Conservation (phyloP, 2,329 filamentous ascomycete species). For the Endoconidiophora laricicola region DNA sequence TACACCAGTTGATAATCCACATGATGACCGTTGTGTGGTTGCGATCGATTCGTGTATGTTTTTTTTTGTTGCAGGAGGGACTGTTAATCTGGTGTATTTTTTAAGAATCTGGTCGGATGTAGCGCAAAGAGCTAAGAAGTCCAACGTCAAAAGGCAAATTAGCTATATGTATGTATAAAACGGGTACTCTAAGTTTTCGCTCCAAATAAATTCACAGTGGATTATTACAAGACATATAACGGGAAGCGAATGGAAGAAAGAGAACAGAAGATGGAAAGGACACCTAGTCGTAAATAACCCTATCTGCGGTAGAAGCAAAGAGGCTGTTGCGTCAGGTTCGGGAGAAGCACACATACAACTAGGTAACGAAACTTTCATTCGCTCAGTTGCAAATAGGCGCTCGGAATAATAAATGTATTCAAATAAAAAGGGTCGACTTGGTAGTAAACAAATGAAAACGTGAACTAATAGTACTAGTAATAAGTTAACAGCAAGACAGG, state of each 20-base stretch:
- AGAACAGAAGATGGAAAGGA: neutral
- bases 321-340: neutral
- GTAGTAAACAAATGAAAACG: too few species aligned
- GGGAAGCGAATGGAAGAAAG: neutral
- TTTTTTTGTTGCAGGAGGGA: neutral
- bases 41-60: neutral
- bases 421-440: too few species aligned
- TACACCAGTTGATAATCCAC: slow-evolving; percentile 97
- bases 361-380: neutral
- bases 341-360: neutral
- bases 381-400: too few species aligned
- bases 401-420: too few species aligned
- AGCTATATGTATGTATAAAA: neutral
- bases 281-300: neutral
- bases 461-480: too few species aligned
- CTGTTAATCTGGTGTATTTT: too few species aligned
- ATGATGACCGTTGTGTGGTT: slow-evolving; percentile 32
- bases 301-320: neutral
- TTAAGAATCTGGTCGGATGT: too few species aligned
- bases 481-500: too few species aligned
- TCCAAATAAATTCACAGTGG: too few species aligned
- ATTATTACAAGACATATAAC: too few species aligned
- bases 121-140: neutral
- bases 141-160: neutral
- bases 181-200: too few species aligned